Percentiles rank a stretch among this genome's conserved stretches.
Evolutionary conservation across 495 filamentous ascomycete genomes (phyloP).

Genomic region (Penicillium goetzii): DNA sequence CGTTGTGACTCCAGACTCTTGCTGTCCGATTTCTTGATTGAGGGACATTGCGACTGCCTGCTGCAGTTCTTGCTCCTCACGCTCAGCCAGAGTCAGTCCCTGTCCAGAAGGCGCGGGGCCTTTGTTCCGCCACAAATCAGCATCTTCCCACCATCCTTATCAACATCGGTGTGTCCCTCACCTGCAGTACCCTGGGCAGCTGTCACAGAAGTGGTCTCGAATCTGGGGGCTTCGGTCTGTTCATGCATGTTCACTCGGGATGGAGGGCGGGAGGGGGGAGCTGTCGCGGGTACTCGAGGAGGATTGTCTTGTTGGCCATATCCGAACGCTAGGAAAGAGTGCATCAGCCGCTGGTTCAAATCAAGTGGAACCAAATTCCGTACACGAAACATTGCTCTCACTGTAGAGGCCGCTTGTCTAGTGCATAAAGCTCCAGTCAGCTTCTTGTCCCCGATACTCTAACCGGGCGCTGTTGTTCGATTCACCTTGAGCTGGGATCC

Average conservation of each 20-base stretch:
- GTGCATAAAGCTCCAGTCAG: constrained; percentile 18
- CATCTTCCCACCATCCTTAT: constrained; percentile 14
- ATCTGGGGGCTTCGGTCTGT: constrained; percentile 20
- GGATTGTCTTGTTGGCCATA: constrained; percentile 58
- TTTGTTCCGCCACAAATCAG: constrained; percentile 15
- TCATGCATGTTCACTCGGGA: constrained; percentile 61
- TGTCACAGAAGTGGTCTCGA: constrained; percentile 11
- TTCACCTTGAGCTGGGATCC: constrained; percentile 41
- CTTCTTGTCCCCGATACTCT: constrained; percentile 2
- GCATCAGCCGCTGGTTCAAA: constrained; percentile 10
- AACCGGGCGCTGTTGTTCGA: not conserved
- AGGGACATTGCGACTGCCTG: constrained; percentile 60
- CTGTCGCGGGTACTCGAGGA: constrained; percentile 45
- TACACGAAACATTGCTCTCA: constrained; percentile 32
- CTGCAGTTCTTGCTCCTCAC: constrained; percentile 61
- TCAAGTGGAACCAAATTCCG: not conserved
- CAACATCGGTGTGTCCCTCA: constrained; percentile 17
- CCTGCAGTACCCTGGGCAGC: constrained; percentile 28
- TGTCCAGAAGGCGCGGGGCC: constrained; percentile 46
- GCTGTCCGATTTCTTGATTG: constrained; percentile 48
- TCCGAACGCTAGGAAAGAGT: constrained; percentile 52
- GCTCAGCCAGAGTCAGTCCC: constrained; percentile 51
- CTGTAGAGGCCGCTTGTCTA: constrained; percentile 31
- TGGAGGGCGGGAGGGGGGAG: constrained; percentile 69
- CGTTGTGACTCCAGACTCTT: constrained; percentile 63